A percentile compares a stretch with the other conserved stretches of the same genome.
Evolutionary conservation across 1,139 yeast genomes (phyloP).

Genomic region (Arxiozyma heterogenica): DNA sequence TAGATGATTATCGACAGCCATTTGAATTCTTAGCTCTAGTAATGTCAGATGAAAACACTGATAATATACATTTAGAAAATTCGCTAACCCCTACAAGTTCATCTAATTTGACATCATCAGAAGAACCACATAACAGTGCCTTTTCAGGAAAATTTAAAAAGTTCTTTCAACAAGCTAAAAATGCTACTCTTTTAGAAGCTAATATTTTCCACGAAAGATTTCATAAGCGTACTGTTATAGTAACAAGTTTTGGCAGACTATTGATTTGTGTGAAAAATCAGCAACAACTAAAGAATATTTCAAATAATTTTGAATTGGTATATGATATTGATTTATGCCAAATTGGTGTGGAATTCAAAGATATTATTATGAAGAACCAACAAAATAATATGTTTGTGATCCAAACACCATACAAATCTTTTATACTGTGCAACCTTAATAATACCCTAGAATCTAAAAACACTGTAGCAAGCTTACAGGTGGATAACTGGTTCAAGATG

Average conservation of each 20-base stretch:
- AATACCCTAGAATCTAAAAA: slow-evolving; percentile 1
- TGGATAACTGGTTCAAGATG: slow-evolving; percentile 21
- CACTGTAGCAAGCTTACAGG: slow-evolving; percentile 2
- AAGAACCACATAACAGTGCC: slow-evolving; percentile 3
- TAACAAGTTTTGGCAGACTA: slow-evolving; percentile 27
- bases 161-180: slow-evolving; percentile 21
- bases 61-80: background rate
- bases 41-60: slow-evolving; percentile 6
- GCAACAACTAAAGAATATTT: slow-evolving; percentile 9
- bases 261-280: slow-evolving; percentile 22
- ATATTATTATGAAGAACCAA: slow-evolving; percentile 11
- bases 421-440: slow-evolving; percentile 18
- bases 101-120: background rate
- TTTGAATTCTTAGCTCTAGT: slow-evolving; percentile 6
- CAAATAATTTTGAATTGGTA: slow-evolving; percentile 15
- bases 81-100: background rate
- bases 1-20: slow-evolving; percentile 12
- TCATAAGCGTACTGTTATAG: slow-evolving; percentile 20
- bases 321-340: slow-evolving; percentile 25
- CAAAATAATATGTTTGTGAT: slow-evolving; percentile 16
- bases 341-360: slow-evolving; percentile 22
- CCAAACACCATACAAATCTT: slow-evolving; percentile 28
- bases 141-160: slow-evolving; percentile 24
- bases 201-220: slow-evolving; percentile 13
- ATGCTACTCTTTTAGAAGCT: slow-evolving; percentile 11